Conservation (phyloP, 805 yeast species). For the Candida cerambycidarum region DNA sequence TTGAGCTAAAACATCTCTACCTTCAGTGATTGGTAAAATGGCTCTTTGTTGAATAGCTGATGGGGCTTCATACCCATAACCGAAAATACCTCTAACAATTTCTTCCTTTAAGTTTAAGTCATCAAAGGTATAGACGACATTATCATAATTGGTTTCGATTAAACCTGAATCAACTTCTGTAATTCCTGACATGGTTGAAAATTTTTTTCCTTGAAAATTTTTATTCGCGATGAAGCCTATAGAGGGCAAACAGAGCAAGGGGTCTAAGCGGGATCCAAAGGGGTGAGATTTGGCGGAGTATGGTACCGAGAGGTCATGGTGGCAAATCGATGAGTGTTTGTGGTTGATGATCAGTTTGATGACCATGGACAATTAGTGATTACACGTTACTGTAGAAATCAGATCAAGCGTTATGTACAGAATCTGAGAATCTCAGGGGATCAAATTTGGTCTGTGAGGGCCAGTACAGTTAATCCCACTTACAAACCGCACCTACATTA, state of each 20-base stretch:
- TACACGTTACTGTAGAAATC: too few species aligned
- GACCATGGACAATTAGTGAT: too few species aligned
- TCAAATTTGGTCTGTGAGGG: too few species aligned
- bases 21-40: slow-evolving; percentile 72
- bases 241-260: not conserved
- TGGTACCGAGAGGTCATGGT: too few species aligned
- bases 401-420: too few species aligned
- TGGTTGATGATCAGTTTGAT: too few species aligned
- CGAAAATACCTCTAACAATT: slow-evolving; percentile 75
- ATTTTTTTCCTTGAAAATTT: slow-evolving; percentile 3
- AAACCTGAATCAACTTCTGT: slow-evolving; percentile 77
- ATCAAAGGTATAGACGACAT: slow-evolving; percentile 71
- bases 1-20: slow-evolving; percentile 74
- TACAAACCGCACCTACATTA: too few species aligned
- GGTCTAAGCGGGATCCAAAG: too few species aligned
- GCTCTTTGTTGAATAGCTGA: slow-evolving; percentile 84
- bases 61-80: slow-evolving; percentile 79
- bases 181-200: slow-evolving; percentile 54
- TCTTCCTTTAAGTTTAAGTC: slow-evolving; percentile 72
- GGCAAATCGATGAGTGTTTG: too few species aligned
- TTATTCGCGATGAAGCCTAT: not conserved
- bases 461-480: too few species aligned
- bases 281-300: too few species aligned
- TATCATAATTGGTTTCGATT: slow-evolving; percentile 95
- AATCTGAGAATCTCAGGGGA: too few species aligned